Evolutionary conservation across 495 filamentous ascomycete genomes (phyloP), one percentile per base, ranked within the genome.

Genomic region (Friedmanniomyces simplex): DNA sequence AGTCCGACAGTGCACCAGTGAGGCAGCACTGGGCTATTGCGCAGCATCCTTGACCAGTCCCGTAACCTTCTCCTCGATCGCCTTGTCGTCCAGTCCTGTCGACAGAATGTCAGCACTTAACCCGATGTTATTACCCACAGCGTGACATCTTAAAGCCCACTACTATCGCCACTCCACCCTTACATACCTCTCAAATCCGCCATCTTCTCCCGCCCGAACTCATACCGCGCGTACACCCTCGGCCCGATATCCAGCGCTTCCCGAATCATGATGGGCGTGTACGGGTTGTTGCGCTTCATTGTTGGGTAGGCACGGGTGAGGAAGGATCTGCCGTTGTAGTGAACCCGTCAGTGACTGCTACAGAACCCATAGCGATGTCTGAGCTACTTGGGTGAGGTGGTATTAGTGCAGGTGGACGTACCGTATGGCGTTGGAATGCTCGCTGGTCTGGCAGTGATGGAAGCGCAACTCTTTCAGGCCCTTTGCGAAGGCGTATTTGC

Each of bases 231-330:
- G 71, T 85, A 97, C 45, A 98, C 85, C 65, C 80, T 84, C 42
- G 93, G 91, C 67, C 86, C 72, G 42, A 82, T 87, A 60, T 84
- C 88, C 50, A 79, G 69, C 32, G 94, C 93, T 73, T 98, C 93
- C 62, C 93, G 87, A 50, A 98, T 80, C 77, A 98, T 74, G 72
- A 98, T 97, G 49, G 93, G 93, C 41, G 81, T 95, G 71, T 89
- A 74, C 8, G 93, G 93, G 75, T 98, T 97, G 77, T 93, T 84
- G 80, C 95, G 94, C 82, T 98, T 98, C 91, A 98, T 97, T 64
- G 87, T 91, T 6, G 93, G 94, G 73, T 98, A 98, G 54, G 91
- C 87, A 70, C 86, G 82, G 57, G 83, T 83, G 51, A 98, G 77
- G 78, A 98, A 98, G 13, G 85, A 81, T 71, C 93, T 98, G 67